phyloP scores from a whole-genome alignment of 768 basidiomycete species.

The Postia placenta region DNA sequence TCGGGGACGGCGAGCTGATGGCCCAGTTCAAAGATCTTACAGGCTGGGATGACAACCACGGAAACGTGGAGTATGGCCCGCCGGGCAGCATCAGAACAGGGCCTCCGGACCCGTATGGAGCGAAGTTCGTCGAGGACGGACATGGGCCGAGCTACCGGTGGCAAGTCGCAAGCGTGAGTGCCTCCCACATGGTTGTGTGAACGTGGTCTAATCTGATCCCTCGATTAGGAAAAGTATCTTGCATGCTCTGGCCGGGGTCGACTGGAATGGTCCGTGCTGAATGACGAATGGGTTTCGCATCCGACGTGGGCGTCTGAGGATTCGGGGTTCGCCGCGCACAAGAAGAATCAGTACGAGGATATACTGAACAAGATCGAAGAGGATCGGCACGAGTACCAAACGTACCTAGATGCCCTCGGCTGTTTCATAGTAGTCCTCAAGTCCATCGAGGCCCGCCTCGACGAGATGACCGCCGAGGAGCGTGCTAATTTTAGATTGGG shows the following conservation, averaged over 20 bases:
- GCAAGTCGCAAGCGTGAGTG: constrained; percentile 80
- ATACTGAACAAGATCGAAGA: constrained; percentile 96
- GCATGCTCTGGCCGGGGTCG: constrained; percentile 94
- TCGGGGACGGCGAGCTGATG: constrained; percentile 78
- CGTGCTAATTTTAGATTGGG: constrained; percentile 74
- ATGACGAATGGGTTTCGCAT: constrained; percentile 98
- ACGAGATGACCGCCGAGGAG: constrained; percentile 87
- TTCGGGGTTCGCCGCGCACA: constrained; percentile 88
- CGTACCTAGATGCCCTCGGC: constrained; percentile 84
- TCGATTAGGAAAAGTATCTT: constrained; percentile 71
- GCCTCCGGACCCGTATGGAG: constrained; percentile 70
- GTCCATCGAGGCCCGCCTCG: constrained; percentile 77
- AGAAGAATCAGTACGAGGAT: constrained; percentile 96
- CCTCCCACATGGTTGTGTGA: neutral
- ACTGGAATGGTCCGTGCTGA: constrained; percentile 91
- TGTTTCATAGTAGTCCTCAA: constrained; percentile 91
- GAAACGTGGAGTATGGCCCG: constrained; percentile 60
- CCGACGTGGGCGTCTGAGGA: constrained; percentile 98
- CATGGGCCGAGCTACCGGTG: constrained; percentile 93
- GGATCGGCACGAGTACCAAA: constrained; percentile 96
- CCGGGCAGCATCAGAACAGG: constrained; percentile 74
- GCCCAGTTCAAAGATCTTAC: constrained; percentile 82
- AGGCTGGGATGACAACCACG: constrained; percentile 65
- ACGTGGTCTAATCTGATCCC: neutral
- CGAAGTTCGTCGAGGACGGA: constrained; percentile 74